Percentiles rank a stretch among this genome's conserved stretches.
Conservation (phyloP, 148 eudicot genomes). For the Rhododendron simsii region DNA sequence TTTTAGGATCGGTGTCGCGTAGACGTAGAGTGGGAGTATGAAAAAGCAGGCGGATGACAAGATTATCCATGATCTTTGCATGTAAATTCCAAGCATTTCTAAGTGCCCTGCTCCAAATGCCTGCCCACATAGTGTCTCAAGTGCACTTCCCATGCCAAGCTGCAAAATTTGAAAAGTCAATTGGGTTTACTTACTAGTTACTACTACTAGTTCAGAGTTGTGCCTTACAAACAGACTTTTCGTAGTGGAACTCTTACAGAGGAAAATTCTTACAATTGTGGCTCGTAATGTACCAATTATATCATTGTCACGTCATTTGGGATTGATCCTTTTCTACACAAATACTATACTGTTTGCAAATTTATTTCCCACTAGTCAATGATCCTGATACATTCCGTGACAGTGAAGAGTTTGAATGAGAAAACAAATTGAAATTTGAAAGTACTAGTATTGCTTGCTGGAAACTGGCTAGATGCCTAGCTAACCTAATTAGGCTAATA, state of each 20-base stretch:
- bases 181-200: not conserved
- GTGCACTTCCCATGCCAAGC: conserved; percentile 97
- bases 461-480: too few relatives aligned
- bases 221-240: not conserved
- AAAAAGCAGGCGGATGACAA: conserved; percentile 48
- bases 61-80: conserved; percentile 94
- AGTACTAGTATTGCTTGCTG: too few relatives aligned
- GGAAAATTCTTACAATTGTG: not conserved
- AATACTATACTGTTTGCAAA: too few relatives aligned
- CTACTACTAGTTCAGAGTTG: not conserved
- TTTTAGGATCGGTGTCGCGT: conserved; percentile 51
- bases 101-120: conserved; percentile 91
- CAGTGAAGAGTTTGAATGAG: too few relatives aligned
- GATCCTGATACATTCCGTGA: too few relatives aligned
- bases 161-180: conserved; percentile 17
- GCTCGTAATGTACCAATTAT: too few relatives aligned
- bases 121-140: conserved; percentile 93
- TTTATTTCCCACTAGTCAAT: too few relatives aligned
- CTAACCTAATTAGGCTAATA: too few relatives aligned
- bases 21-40: conserved; percentile 69
- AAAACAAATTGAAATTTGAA: too few relatives aligned
- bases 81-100: conserved; percentile 80
- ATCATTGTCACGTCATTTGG: too few relatives aligned
- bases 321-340: too few relatives aligned
- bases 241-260: not conserved